Percentiles rank a stretch among this genome's conserved stretches.
Evolutionary conservation across 345 rosid species (phyloP).

Genomic region (thale cress (Arabidopsis thaliana)): DNA sequence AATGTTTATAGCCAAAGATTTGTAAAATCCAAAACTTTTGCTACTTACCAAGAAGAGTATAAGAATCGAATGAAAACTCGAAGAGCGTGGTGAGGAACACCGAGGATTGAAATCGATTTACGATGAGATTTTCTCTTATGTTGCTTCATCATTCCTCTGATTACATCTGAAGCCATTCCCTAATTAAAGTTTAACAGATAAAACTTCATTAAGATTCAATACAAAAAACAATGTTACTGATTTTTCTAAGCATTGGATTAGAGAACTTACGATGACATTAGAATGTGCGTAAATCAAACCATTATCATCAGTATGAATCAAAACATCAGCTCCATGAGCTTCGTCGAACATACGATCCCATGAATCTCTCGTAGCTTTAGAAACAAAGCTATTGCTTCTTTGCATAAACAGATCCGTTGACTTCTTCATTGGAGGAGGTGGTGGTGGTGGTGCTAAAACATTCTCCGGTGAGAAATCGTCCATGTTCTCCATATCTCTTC

Average conservation of each 20-base stretch:
- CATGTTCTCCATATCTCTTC: constrained; percentile 30
- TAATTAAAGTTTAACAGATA: constrained; percentile 33
- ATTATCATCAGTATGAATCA: constrained; percentile 55
- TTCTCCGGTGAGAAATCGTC: constrained; percentile 33
- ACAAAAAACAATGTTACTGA: background rate
- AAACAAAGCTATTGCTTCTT: constrained; percentile 37
- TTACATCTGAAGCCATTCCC: constrained; percentile 85
- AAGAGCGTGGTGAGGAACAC: constrained; percentile 81
- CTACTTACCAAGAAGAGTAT: constrained; percentile 76
- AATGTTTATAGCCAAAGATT: background rate
- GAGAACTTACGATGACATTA: constrained; percentile 66
- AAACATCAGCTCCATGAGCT: constrained; percentile 74
- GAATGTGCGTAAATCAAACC: constrained; percentile 76
- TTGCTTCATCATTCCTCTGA: constrained; percentile 73
- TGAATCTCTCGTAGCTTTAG: constrained; percentile 52
- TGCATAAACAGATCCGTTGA: background rate
- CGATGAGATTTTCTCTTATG: constrained; percentile 50
- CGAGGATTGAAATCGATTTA: constrained; percentile 62
- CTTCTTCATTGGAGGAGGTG: constrained; percentile 21
- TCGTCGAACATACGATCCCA: constrained; percentile 85
- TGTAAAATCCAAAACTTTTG: background rate
- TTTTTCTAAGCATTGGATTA: background rate
- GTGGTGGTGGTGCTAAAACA: background rate
- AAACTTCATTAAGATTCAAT: background rate
- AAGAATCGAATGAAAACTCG: constrained; percentile 74